Base-by-base conservation (phyloP, 1,139 yeast genomes). In the Pichia sp. region DNA sequence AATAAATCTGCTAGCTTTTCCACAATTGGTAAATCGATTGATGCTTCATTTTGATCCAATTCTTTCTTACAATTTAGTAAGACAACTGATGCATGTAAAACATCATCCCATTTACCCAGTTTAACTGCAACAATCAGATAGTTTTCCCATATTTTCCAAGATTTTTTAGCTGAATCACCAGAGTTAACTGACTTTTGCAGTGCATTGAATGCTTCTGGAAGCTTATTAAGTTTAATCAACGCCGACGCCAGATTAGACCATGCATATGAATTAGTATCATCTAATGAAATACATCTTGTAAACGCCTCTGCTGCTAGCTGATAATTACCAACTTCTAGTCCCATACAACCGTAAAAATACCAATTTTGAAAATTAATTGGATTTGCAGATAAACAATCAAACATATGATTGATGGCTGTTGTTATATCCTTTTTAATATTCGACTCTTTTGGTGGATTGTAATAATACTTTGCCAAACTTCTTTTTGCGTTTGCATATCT, bases 201-300 rank as follows among this genome's bases (percentile, higher is more conserved):
- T 0, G 97, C 96, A 57, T 78, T 81, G 58, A 86, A 84, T 0
- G 97, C 95, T 54, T 88, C 95, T 52, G 77, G 75, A 26, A 77
- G 67, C 64, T 85, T 85, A 45, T 77, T 82, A 43, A 77, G 63
- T 53, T 79, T 77, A 41, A 89, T 68, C 48, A 87, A 73, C 0
- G 97, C 81, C 18, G 95, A 82, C 6, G 96, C 90, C 57, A 94
- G 73, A 62, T 92, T 94, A n/a, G 96, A 83, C 98, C 98, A 94
- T 1, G 96, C 81, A 62, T 81, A 81, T 0, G 94, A 76, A 60
- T 82, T 89, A 0, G 82, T 75, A 37, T 86, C 96, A 61, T 90
- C 97, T 46, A 92, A 66, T 0, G 96, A 73, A 26, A 89, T 92
- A 68, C 97, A 89, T 59, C 97, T 73, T 1, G 96, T 83, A 63